These are phyloP conservation scores for Geoglossum glabrum DNA, from an alignment of 495 filamentous ascomycete genomes.

Conservation along the genomic window DNA sequence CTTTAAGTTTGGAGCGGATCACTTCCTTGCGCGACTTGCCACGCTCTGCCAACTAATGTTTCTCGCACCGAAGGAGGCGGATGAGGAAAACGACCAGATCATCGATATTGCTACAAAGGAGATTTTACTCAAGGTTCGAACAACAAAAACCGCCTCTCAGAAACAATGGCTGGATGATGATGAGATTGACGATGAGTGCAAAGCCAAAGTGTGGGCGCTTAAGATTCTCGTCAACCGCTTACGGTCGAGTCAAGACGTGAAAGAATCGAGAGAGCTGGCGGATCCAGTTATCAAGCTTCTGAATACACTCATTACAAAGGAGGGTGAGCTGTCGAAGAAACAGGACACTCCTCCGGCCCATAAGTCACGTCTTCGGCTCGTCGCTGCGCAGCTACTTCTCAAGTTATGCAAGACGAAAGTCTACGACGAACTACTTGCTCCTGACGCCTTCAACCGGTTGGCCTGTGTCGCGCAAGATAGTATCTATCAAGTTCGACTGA, in stretches of 20 bases:
- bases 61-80: constrained; percentile 49
- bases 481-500: constrained; percentile 47
- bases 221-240: constrained; percentile 76
- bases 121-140: constrained; percentile 49
- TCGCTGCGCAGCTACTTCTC: constrained; percentile 61
- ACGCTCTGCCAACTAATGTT: constrained; percentile 68
- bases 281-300: constrained; percentile 56
- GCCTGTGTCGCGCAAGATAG: constrained; percentile 62
- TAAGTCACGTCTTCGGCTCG: constrained; percentile 54
- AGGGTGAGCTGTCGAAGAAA: constrained; percentile 61
- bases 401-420: constrained; percentile 59
- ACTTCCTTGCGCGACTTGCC: constrained; percentile 71
- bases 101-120: constrained; percentile 59
- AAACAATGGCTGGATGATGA: constrained; percentile 47
- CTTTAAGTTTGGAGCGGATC: constrained; percentile 52
- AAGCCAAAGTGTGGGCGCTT: constrained; percentile 74
- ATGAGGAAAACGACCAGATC: constrained; percentile 54
- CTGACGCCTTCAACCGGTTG: constrained; percentile 57
- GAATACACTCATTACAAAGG: constrained; percentile 45
- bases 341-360: constrained; percentile 54
- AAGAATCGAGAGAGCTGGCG: constrained; percentile 43
- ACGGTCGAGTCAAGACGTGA: constrained; percentile 37
- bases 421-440: constrained; percentile 56
- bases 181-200: constrained; percentile 55
- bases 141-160: constrained; percentile 26